These are phyloP conservation scores for Xylariaceae sp. DNA, from an alignment of 2,329 filamentous ascomycete species.

Conservation along the genomic window DNA sequence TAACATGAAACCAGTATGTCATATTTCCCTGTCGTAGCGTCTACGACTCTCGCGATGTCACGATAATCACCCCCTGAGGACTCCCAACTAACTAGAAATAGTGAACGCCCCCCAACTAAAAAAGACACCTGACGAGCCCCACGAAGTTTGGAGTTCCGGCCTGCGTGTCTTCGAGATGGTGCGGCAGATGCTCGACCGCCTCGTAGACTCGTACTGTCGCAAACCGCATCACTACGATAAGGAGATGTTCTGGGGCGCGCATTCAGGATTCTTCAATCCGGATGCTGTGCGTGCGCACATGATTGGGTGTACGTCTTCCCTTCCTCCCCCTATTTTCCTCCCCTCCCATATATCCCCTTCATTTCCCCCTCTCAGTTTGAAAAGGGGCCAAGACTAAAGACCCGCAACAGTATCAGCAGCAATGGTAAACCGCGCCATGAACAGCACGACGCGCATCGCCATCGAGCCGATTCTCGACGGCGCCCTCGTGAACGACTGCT, in stretches of 20 bases:
- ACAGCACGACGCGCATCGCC: slow-evolving; percentile 13
- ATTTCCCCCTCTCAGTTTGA: no score
- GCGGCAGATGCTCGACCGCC: slow-evolving; percentile 13
- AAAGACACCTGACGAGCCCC: background rate
- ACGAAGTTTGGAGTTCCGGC: slow-evolving; percentile 15
- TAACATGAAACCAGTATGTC: slow-evolving; percentile 9
- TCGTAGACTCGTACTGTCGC: slow-evolving; percentile 7
- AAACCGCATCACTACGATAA: background rate
- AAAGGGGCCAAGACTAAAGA: no score
- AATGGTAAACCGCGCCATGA: slow-evolving; percentile 13
- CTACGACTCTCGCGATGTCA: no score
- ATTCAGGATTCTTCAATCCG: slow-evolving; percentile 19
- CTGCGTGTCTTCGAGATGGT: slow-evolving; percentile 20
- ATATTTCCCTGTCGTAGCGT: no score
- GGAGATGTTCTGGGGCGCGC: slow-evolving; percentile 3
- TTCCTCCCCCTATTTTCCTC: no score
- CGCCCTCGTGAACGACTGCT: no score
- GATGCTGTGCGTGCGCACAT: slow-evolving; percentile 23
- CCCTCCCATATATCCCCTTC: no score
- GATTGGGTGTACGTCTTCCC: slow-evolving; percentile 15
- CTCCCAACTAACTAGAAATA: slow-evolving; percentile 3
- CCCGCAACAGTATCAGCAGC: slow-evolving; percentile 9
- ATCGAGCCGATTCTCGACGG: slow-evolving; percentile 19
- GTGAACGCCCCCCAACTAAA: slow-evolving; percentile 12
- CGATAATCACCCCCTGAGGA: background rate